These are phyloP conservation scores for Phytopythium oedochilum DNA, from an alignment of 352 stramenopile genomes.

Conservation along the genomic window DNA sequence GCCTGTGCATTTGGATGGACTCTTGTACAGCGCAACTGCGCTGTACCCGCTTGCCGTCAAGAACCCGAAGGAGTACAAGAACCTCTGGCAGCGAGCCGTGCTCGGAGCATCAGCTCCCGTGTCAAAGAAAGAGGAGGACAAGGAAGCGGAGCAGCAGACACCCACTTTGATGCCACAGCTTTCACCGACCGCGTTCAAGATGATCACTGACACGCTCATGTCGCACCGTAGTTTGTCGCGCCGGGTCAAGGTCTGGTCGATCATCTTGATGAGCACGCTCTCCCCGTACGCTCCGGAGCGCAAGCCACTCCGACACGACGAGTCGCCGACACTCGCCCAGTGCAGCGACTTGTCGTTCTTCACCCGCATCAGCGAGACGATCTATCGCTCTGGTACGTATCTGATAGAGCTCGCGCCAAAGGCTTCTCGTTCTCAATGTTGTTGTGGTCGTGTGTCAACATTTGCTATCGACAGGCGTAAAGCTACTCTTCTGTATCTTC, in stretches of 20 bases:
- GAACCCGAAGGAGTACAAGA: slow-evolving; percentile 37
- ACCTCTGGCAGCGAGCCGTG: slow-evolving; percentile 46
- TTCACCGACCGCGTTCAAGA: slow-evolving; percentile 25
- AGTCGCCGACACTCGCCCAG: slow-evolving; percentile 13
- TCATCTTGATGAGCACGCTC: slow-evolving; percentile 48
- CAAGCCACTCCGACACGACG: slow-evolving; percentile 13
- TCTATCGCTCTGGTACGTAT: slow-evolving; percentile 41
- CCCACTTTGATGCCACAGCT: slow-evolving; percentile 7
- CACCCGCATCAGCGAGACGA: slow-evolving; percentile 24
- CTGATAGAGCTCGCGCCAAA: too few relatives aligned
- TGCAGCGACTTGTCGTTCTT: slow-evolving; percentile 31
- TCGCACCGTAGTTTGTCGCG: slow-evolving; percentile 45
- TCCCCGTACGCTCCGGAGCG: slow-evolving; percentile 18
- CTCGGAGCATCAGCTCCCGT: not conserved
- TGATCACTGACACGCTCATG: slow-evolving; percentile 40
- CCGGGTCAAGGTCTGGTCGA: slow-evolving; percentile 57
- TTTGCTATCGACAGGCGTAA: slow-evolving; percentile 20
- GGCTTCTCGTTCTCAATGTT: not conserved
- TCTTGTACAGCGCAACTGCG: slow-evolving; percentile 42
- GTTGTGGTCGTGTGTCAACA: not conserved
- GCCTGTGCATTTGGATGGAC: slow-evolving; percentile 38
- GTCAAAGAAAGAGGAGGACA: slow-evolving; percentile 4
- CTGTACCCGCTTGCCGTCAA: slow-evolving; percentile 47
- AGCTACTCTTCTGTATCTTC: slow-evolving; percentile 67
- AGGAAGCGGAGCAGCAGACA: not conserved